Base-by-base conservation (phyloP, 1,284 basidiomycete genomes). In the Porodaedalea pini region DNA sequence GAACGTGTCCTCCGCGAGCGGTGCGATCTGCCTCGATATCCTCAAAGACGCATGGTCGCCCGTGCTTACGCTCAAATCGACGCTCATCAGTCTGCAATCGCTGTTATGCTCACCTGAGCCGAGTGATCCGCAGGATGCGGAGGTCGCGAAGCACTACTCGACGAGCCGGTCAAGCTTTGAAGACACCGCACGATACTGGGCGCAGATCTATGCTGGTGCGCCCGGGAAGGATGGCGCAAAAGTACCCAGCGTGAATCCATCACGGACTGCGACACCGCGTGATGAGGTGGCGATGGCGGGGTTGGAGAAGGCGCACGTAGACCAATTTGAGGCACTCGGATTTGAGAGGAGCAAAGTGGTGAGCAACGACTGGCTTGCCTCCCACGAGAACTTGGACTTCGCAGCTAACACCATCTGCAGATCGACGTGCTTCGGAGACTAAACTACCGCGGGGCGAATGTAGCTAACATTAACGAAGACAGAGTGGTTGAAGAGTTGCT, bases 31-130 rank as follows among this genome's bases (percentile, higher is more conserved):
- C 70, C 86, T 94, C 59, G 86, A 89, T 67, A 92, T 92, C 65
- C 77, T 92, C 64, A 90, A 91, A 71, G 93, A 97, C 69, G 92
- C 92, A 27, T 95, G 93, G 94, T 90, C 88, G 11, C 90, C 90
- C 51, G 92, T 97, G 40, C 82, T 96, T 62, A 99, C 97, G 0
- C 86, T 99, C 69, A 98, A 98, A 70, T 95, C 94, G 27, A 98
- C 95, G 0, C 79, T 99, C 67, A 95, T 99, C 71, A 97, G 94
- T 0, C 81, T 99, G 15, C 97, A 98, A 70, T 93, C 90, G 27
- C 79, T 99, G 10, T 78, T 99, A n/a, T 98, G 94, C 74, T 92
- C 90, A 2, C 97, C 96, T 0, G 94, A 98, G 70, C 97, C 96
- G 11, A 91, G 90, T 64, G 97, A 99, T 69, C 97, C 96, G 0